Percentiles rank a stretch among this genome's conserved stretches.
Conservation (phyloP, 257 asterid species). For the Jaltomata sinuosa region DNA sequence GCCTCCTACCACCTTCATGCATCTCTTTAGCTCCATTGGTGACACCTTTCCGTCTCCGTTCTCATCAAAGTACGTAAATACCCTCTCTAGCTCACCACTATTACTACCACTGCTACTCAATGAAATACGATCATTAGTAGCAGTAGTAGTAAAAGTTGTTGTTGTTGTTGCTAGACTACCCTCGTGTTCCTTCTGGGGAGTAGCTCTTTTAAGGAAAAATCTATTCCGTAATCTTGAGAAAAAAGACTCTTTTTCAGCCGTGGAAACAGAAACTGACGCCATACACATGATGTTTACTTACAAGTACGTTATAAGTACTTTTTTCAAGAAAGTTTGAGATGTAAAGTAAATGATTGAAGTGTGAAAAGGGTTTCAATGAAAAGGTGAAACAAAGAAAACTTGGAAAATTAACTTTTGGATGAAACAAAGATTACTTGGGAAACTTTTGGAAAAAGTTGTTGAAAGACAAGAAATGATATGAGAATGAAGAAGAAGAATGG, state of each 20-base stretch:
- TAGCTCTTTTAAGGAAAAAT: neutral
- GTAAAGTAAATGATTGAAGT: no score
- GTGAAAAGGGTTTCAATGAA: no score
- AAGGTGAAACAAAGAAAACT: no score
- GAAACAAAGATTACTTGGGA: no score
- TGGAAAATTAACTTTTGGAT: no score
- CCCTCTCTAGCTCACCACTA: neutral
- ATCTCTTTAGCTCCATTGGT: neutral
- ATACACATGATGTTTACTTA: no score
- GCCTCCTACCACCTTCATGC: neutral
- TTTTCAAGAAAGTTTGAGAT: no score
- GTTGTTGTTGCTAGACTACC: neutral
- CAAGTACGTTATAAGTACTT: no score
- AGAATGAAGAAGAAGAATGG: no score
- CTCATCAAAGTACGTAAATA: conserved; percentile 3
- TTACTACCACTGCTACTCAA: neutral
- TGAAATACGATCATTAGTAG: neutral
- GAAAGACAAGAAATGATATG: no score
- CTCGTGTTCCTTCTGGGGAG: neutral
- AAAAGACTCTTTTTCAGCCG: neutral
- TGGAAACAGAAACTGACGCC: no score
- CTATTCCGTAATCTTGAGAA: neutral
- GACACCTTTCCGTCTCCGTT: conserved; percentile 4
- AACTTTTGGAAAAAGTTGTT: no score
- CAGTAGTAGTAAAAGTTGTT: neutral